phyloP scores from a whole-genome alignment of 768 basidiomycete genomes.

The button mushroom (Agaricus bisporus) region DNA sequence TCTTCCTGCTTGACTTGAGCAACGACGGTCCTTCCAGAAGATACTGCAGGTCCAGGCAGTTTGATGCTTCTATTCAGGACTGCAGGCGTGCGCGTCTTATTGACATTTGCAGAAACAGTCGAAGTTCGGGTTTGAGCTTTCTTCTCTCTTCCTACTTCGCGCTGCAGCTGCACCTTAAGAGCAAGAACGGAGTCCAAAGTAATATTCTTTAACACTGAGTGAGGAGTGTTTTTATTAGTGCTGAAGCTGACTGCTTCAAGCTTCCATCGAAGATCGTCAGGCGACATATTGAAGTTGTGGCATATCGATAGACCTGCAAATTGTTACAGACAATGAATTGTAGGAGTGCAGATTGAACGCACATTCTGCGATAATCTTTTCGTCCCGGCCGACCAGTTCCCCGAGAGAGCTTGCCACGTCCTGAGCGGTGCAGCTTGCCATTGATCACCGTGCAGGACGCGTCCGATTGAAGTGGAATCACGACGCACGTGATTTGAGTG shows the following conservation, averaged over 20 bases:
- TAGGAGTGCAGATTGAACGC: background rate
- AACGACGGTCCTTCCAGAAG: constrained; percentile 9
- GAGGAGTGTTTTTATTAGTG: constrained; percentile 15
- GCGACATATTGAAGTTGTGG: constrained; percentile 48
- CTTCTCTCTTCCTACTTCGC: constrained; percentile 32
- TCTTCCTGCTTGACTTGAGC: constrained; percentile 32
- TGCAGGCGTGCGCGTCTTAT: constrained; percentile 28
- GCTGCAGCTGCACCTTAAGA: constrained; percentile 44
- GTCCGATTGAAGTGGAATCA: constrained; percentile 5
- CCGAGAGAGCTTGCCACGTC: constrained; percentile 16
- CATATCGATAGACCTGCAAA: constrained; percentile 59
- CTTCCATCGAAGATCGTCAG: constrained; percentile 56
- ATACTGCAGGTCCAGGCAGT: background rate
- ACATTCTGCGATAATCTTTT: constrained; percentile 47
- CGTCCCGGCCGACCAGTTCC: constrained; percentile 25
- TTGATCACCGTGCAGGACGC: background rate
- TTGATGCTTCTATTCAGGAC: constrained; percentile 19
- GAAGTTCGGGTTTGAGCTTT: constrained; percentile 23
- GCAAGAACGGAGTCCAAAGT: constrained; percentile 44
- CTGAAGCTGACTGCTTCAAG: constrained; percentile 54
- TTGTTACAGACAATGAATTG: background rate
- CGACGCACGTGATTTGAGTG: constrained; percentile 1
- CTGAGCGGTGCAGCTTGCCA: constrained; percentile 10
- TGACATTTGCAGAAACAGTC: constrained; percentile 24
- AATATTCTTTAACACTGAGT: constrained; percentile 31